Evolutionary conservation across 176 grass and related monocot species (phyloP).

Genomic region (Thinopyrum elongatum): DNA sequence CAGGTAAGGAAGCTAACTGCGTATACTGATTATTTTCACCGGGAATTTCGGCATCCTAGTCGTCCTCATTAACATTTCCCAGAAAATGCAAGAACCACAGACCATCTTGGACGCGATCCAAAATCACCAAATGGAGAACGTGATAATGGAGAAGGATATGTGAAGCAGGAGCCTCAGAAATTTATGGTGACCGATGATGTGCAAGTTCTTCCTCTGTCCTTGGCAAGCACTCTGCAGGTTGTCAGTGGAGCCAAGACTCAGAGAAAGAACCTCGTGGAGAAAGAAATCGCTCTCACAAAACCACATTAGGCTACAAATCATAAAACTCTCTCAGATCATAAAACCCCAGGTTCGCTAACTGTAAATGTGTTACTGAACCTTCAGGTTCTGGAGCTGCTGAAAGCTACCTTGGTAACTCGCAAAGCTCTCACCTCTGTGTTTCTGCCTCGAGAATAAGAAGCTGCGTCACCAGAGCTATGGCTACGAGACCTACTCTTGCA

Average conservation of each 20-base stretch:
- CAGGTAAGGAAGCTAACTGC: not conserved
- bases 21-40: too few species aligned
- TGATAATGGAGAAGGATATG: not conserved
- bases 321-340: not conserved
- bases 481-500: too few species aligned
- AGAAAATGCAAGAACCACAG: not conserved
- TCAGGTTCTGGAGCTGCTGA: constrained; percentile 5
- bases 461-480: not conserved
- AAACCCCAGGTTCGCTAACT: not conserved
- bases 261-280: not conserved
- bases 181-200: constrained; percentile 16
- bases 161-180: not conserved
- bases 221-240: not conserved
- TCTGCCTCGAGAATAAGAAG: constrained; percentile 2
- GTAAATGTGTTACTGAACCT: not conserved
- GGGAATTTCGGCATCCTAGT: too few species aligned
- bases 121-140: not conserved
- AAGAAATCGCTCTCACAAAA: constrained; percentile 3
- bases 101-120: not conserved
- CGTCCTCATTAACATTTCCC: not conserved
- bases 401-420: not conserved
- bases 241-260: not conserved
- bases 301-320: not conserved
- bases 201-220: not conserved
- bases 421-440: constrained; percentile 13